Percentiles rank a stretch among this genome's conserved stretches.
phyloP scores from a whole-genome alignment of 306 rosid species.

The Begonia fuchsioides region DNA sequence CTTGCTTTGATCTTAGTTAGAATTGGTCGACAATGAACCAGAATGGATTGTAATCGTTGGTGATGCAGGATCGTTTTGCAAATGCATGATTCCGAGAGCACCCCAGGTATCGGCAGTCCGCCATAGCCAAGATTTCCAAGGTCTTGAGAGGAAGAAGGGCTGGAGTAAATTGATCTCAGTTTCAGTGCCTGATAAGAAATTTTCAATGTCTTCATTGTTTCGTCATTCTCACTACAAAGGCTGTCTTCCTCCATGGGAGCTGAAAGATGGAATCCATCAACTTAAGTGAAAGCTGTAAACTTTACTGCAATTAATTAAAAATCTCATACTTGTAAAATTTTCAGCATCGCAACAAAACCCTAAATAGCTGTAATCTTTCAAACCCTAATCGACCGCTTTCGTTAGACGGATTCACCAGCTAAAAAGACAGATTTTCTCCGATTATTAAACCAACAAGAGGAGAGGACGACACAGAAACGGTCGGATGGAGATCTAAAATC shows the following conservation, averaged over 20 bases:
- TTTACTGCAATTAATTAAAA: too few species aligned
- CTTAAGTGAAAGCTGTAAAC: too few species aligned
- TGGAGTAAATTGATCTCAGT: conserved; percentile 47
- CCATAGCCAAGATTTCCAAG: conserved; percentile 42
- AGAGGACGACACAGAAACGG: too few species aligned
- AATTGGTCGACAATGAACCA: too few species aligned
- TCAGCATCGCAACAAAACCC: too few species aligned
- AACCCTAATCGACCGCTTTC: too few species aligned
- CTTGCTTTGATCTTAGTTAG: too few species aligned
- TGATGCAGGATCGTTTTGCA: conserved; percentile 56
- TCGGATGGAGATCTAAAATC: too few species aligned
- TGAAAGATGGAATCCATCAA: conserved; percentile 22
- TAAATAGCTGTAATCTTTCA: conserved; percentile 1
- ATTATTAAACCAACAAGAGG: not conserved
- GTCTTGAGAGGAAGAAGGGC: conserved; percentile 46
- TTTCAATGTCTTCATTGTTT: conserved; percentile 73
- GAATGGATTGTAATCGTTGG: not conserved
- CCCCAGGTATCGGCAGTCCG: conserved; percentile 53
- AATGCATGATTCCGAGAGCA: conserved; percentile 78
- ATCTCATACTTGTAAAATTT: too few species aligned
- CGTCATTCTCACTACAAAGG: conserved; percentile 88
- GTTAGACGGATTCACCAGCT: too few species aligned
- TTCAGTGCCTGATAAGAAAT: conserved; percentile 64
- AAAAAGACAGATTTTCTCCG: too few species aligned
- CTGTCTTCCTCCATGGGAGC: conserved; percentile 83